phyloP scores from a whole-genome alignment of 2,329 filamentous ascomycete genomes.

The Pseudovirgaria hyperparasitica region DNA sequence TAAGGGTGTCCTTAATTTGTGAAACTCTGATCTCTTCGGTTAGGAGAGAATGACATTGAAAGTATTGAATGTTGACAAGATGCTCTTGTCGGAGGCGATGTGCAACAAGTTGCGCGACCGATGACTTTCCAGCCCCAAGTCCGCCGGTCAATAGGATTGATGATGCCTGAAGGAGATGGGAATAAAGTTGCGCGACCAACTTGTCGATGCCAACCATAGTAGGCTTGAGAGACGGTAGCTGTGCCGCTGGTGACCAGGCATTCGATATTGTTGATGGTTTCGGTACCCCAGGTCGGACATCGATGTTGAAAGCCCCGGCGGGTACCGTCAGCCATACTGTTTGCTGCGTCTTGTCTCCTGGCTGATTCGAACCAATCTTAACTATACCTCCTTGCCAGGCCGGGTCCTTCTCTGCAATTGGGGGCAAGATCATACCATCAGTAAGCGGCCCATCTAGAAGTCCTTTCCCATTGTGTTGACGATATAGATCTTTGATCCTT shows the following conservation, averaged over 20 bases:
- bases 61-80: constrained; percentile 74
- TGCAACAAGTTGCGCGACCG: constrained; percentile 63
- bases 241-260: constrained; percentile 40
- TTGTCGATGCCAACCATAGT: constrained; percentile 74
- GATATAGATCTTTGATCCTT: constrained; percentile 59
- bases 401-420: constrained; percentile 41
- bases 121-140: constrained; percentile 81
- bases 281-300: constrained; percentile 63
- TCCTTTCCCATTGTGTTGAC: constrained; percentile 39
- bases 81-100: constrained; percentile 58
- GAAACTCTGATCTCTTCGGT: constrained; percentile 84
- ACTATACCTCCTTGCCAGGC: constrained; percentile 74
- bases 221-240: constrained; percentile 41
- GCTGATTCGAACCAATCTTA: constrained; percentile 47
- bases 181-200: constrained; percentile 57
- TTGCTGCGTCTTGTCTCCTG: constrained; percentile 25
- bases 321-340: constrained; percentile 64
- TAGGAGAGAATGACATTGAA: constrained; percentile 73
- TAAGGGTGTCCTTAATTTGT: constrained; percentile 80
- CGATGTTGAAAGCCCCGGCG: constrained; percentile 59
- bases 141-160: constrained; percentile 84
- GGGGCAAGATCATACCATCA: constrained; percentile 67
- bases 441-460: constrained; percentile 76
- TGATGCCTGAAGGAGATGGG: constrained; percentile 70
- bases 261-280: constrained; percentile 42